Evolutionary conservation across 2,329 filamentous ascomycete species (phyloP).

Genomic region (Amauroascus niger): DNA sequence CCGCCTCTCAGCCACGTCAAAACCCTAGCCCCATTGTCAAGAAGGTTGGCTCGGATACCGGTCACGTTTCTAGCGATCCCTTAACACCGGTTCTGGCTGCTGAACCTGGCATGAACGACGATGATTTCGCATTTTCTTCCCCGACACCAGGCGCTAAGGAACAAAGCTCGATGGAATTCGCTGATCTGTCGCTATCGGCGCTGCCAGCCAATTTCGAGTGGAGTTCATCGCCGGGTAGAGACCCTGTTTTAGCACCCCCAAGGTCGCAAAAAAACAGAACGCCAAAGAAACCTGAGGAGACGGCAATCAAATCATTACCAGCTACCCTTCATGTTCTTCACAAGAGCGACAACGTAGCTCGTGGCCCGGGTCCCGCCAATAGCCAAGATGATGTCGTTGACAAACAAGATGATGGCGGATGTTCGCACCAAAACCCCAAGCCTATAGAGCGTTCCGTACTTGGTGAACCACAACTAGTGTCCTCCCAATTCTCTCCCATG

Average conservation of each 20-base stretch:
- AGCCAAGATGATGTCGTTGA: background rate
- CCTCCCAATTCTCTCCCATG: background rate
- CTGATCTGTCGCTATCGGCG: constrained; percentile 9
- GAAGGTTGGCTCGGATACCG: constrained; percentile 20
- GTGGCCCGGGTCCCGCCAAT: background rate
- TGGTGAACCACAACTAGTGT: background rate
- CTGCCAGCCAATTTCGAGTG: constrained; percentile 13
- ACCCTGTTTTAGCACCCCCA: background rate
- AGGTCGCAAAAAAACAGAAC: background rate
- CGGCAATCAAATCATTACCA: background rate
- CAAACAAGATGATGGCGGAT: background rate
- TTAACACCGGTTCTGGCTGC: constrained; percentile 36
- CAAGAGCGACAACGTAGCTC: background rate
- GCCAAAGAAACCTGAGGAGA: background rate
- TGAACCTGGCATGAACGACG: constrained; percentile 33
- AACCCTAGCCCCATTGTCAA: constrained; percentile 24
- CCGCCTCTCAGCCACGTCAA: constrained; percentile 21
- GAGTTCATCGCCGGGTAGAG: constrained; percentile 8
- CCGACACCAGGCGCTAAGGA: constrained; percentile 40
- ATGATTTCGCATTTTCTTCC: constrained; percentile 44
- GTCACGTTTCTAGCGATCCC: constrained; percentile 22
- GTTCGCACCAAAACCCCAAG: background rate
- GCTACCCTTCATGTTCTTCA: background rate
- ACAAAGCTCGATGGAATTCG: background rate
- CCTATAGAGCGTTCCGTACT: background rate